phyloP scores from a whole-genome alignment of 176 grass and related monocot genomes.

The Rhynchospora pubera region DNA sequence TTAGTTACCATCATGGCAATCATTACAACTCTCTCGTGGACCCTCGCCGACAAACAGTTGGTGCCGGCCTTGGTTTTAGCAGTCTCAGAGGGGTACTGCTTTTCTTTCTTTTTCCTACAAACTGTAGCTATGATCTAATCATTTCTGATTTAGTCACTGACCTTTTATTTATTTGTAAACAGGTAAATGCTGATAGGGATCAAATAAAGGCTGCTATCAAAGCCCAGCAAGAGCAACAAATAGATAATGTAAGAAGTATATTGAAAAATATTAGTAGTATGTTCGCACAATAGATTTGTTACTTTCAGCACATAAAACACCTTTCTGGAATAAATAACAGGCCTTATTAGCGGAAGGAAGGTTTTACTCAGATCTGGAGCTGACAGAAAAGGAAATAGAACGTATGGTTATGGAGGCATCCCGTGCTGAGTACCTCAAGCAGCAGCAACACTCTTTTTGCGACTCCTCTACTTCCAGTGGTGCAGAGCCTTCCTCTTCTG shows the following conservation, averaged over 20 bases:
- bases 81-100: slow-evolving; percentile 69
- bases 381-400: slow-evolving; percentile 99
- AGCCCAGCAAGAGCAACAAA: slow-evolving; percentile 96
- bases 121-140: background rate
- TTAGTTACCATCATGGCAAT: slow-evolving; percentile 96
- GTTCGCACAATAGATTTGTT: background rate
- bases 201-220: slow-evolving; percentile 96
- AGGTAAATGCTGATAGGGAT: slow-evolving; percentile 90
- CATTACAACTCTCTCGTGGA: slow-evolving; percentile 99
- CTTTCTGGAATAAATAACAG: slow-evolving; percentile 33
- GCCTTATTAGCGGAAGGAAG: slow-evolving; percentile 89
- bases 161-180: slow-evolving; percentile 15
- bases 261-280: slow-evolving; percentile 10
- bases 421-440: slow-evolving; percentile 71
- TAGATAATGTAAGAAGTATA: slow-evolving; percentile 73
- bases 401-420: slow-evolving; percentile 98
- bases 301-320: background rate
- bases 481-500: slow-evolving; percentile 79
- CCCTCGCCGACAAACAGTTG: slow-evolving; percentile 63
- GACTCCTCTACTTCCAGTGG: slow-evolving; percentile 62
- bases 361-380: slow-evolving; percentile 86
- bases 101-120: slow-evolving; percentile 16
- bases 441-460: slow-evolving; percentile 48
- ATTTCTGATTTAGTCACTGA: background rate
- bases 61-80: slow-evolving; percentile 93